These are phyloP conservation scores for Thelonectria blattea DNA, from an alignment of 2,329 filamentous ascomycete genomes.

Conservation along the genomic window DNA sequence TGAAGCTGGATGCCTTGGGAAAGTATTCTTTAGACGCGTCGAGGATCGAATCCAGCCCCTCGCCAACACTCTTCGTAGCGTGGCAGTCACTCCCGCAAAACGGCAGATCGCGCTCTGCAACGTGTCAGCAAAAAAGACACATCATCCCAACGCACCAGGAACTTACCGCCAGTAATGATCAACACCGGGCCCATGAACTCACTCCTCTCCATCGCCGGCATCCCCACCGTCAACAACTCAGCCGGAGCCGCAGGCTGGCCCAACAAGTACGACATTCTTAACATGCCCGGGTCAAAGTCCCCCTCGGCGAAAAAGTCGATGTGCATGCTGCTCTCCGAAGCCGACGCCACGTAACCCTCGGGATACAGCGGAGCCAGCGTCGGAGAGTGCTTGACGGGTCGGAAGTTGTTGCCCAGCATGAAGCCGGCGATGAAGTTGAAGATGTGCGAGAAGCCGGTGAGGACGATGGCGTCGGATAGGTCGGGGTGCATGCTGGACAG, in stretches of 20 bases:
- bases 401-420: constrained; percentile 53
- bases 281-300: constrained; percentile 60
- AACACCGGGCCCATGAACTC: constrained; percentile 60
- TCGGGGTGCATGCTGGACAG: constrained; percentile 59
- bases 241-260: constrained; percentile 64
- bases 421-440: constrained; percentile 51
- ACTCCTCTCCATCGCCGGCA: constrained; percentile 41
- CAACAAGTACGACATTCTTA: constrained; percentile 51
- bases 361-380: constrained; percentile 43
- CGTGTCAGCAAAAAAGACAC: constrained; percentile 7
- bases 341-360: constrained; percentile 60
- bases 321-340: constrained; percentile 55
- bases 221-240: constrained; percentile 63
- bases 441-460: constrained; percentile 65
- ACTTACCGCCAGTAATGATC: constrained; percentile 62
- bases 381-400: constrained; percentile 46
- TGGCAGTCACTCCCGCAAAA: constrained; percentile 69
- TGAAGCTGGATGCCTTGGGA: constrained; percentile 54
- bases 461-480: constrained; percentile 62
- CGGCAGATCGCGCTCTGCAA: constrained; percentile 53
- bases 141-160: neutral
- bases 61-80: constrained; percentile 46
- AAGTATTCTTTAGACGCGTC: constrained; percentile 50
- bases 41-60: constrained; percentile 49
- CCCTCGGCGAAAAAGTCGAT: constrained; percentile 59